Evolutionary conservation across 768 basidiomycete species (phyloP).

Genomic region (Strobilomyces confusus): DNA sequence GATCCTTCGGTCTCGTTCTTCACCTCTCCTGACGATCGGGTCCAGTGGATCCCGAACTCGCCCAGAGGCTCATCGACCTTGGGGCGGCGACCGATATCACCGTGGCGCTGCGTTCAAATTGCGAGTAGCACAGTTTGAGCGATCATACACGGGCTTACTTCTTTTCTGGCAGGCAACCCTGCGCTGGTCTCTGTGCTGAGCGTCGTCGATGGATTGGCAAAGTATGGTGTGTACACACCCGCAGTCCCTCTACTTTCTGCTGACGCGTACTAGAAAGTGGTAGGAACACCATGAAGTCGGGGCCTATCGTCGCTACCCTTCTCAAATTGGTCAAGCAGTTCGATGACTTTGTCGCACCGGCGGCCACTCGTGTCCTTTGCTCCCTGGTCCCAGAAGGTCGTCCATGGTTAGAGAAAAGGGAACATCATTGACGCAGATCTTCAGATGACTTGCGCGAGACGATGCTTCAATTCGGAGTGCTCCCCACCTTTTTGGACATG

Average conservation of each 20-base stretch:
- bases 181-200: constrained; percentile 23
- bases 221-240: constrained; percentile 6
- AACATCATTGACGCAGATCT: not conserved
- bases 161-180: constrained; percentile 9
- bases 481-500: constrained; percentile 18
- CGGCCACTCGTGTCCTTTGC: constrained; percentile 24
- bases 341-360: constrained; percentile 30
- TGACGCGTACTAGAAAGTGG: constrained; percentile 1
- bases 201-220: constrained; percentile 16
- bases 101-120: constrained; percentile 13
- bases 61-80: constrained; percentile 14
- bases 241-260: not conserved
- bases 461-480: constrained; percentile 15
- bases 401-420: not conserved
- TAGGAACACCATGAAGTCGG: constrained; percentile 6
- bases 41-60: constrained; percentile 14
- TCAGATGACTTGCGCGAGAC: constrained; percentile 18
- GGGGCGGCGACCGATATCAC: constrained; percentile 16
- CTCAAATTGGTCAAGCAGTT: constrained; percentile 17
- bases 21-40: not conserved
- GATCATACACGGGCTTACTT: not conserved
- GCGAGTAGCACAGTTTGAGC: constrained; percentile 4
- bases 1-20: not conserved
- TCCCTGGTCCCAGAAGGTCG: constrained; percentile 23
- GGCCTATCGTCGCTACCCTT: constrained; percentile 10